Conservation (phyloP, 2,329 filamentous ascomycete species). For the Pseudogymnoascus pannorum region DNA sequence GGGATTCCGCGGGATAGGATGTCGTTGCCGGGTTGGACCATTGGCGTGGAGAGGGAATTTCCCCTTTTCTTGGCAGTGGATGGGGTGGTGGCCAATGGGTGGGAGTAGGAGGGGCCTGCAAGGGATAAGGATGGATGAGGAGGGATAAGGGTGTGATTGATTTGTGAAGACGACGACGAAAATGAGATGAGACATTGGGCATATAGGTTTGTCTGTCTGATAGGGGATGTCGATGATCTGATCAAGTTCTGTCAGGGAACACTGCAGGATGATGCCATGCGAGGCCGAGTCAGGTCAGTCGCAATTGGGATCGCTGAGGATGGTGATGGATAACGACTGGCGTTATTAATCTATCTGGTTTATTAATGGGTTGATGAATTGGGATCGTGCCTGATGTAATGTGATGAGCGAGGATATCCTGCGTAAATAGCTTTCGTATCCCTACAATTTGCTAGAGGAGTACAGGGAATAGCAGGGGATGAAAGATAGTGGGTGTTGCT, state of each 20-base stretch:
- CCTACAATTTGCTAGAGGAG: no score
- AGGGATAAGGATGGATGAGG: no score
- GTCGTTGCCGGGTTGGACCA: background rate
- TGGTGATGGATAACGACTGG: background rate
- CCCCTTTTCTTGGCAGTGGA: background rate
- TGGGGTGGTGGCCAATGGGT: background rate
- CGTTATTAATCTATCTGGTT: background rate
- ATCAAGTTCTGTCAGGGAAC: background rate
- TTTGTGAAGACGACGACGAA: background rate
- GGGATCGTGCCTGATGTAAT: background rate
- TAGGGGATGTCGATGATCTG: background rate
- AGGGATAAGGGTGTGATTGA: background rate
- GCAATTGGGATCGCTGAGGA: background rate
- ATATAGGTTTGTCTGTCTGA: background rate
- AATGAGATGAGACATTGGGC: background rate
- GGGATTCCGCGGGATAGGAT: background rate
- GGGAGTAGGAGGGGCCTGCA: background rate
- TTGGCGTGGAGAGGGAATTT: slow-evolving; percentile 1
- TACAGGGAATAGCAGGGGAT: no score
- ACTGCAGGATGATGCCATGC: background rate
- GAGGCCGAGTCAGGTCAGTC: background rate
- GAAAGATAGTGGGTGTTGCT: no score
- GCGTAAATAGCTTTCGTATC: background rate
- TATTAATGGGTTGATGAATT: background rate
- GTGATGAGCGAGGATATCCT: background rate